These are phyloP conservation scores for Kluyveromyces aestuarii DNA, from an alignment of 805 yeast species.

Conservation along the genomic window DNA sequence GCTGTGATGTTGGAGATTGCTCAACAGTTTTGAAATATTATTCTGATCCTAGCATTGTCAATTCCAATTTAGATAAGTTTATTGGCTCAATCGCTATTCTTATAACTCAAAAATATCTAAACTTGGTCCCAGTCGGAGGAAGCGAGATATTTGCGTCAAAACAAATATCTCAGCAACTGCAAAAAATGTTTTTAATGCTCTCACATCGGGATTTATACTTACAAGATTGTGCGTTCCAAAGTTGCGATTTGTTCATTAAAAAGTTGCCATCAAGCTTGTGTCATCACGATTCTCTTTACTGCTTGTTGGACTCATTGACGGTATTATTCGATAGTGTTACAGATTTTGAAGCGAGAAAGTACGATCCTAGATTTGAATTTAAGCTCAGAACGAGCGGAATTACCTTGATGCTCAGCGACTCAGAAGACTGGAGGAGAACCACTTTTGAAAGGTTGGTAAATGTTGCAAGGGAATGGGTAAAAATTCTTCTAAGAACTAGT, in stretches of 20 bases:
- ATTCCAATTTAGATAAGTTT: conserved; percentile 59
- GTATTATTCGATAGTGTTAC: conserved; percentile 69
- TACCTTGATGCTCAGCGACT: conserved; percentile 38
- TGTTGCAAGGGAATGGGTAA: conserved; percentile 61
- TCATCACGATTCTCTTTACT: conserved; percentile 60
- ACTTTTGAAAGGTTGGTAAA: conserved; percentile 53
- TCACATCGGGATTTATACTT: conserved; percentile 70
- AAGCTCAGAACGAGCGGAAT: conserved; percentile 31
- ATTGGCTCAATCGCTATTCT: conserved; percentile 57
- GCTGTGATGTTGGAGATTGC: conserved; percentile 76
- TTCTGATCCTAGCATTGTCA: conserved; percentile 74
- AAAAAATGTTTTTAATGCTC: conserved; percentile 55
- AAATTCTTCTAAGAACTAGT: conserved; percentile 45
- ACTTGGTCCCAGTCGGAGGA: conserved; percentile 43
- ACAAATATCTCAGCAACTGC: conserved; percentile 58
- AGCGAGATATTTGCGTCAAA: conserved; percentile 47
- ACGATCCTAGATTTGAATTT: conserved; percentile 73
- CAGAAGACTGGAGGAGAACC: conserved; percentile 74
- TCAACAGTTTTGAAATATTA: conserved; percentile 69
- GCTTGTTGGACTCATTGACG: conserved; percentile 72
- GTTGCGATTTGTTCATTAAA: conserved; percentile 59
- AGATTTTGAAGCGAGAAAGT: conserved; percentile 77
- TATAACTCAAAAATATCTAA: conserved; percentile 48
- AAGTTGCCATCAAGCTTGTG: conserved; percentile 73
- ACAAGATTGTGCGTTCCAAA: conserved; percentile 71